A percentile compares a stretch with the other conserved stretches of the same genome.
Conservation (phyloP, 345 rosid species). For the Rhodamnia argentea region DNA sequence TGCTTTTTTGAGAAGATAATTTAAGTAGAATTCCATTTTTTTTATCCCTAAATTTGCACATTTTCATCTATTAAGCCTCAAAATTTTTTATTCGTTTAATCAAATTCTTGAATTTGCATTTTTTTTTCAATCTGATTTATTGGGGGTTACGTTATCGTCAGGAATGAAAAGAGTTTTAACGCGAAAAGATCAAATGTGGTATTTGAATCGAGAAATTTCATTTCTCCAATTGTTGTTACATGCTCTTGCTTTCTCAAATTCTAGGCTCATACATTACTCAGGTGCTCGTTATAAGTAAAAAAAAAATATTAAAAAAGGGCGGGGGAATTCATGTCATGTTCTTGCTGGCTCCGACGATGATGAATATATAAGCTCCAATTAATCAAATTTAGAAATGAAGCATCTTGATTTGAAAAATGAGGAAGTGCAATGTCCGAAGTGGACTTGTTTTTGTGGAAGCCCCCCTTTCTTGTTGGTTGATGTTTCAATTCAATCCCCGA, state of each 20-base stretch:
- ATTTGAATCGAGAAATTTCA: no score
- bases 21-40: neutral
- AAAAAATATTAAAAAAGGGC: no score
- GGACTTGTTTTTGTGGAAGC: neutral
- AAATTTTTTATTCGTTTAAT: neutral
- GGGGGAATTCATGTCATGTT: neutral
- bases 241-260: no score
- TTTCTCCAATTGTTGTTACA: no score
- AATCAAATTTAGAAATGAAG: neutral
- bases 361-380: neutral
- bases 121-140: neutral
- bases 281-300: no score
- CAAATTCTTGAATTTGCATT: neutral
- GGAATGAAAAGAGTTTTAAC: no score
- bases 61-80: accelerated
- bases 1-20: no score
- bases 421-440: neutral
- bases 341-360: neutral
- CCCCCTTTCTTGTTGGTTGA: neutral
- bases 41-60: neutral
- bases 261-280: no score
- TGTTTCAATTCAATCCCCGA: neutral
- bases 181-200: no score
- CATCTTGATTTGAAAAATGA: neutral
- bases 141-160: no score